A percentile compares a stretch with the other conserved stretches of the same genome.
These are phyloP conservation scores for Claviceps spartinae DNA, from an alignment of 2,329 filamentous ascomycete genomes.

Conservation along the genomic window DNA sequence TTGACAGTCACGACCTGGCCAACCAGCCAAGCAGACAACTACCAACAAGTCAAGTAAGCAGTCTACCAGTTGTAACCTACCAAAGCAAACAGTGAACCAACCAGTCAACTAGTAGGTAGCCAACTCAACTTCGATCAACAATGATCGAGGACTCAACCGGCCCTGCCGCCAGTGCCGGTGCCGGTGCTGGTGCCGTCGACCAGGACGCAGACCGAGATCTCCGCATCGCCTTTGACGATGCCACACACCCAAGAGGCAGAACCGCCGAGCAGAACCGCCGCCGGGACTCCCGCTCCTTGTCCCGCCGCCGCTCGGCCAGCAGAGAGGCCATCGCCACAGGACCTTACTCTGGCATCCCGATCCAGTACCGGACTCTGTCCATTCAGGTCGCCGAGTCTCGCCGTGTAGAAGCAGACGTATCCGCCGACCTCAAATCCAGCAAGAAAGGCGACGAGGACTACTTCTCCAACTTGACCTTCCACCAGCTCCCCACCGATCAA, in stretches of 20 bases:
- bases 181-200: slow-evolving; percentile 8
- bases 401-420: slow-evolving; percentile 12
- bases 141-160: slow-evolving; percentile 10
- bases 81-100: background rate
- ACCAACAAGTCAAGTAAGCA: no score
- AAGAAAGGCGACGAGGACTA: slow-evolving; percentile 28
- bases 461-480: slow-evolving; percentile 26
- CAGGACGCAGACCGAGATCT: slow-evolving; percentile 12
- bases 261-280: slow-evolving; percentile 4
- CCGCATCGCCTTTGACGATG: slow-evolving; percentile 14
- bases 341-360: slow-evolving; percentile 23
- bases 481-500: slow-evolving; percentile 20
- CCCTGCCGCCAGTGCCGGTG: background rate
- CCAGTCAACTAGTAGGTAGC: background rate
- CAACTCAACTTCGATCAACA: background rate
- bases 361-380: slow-evolving; percentile 27
- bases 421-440: slow-evolving; percentile 11
- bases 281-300: slow-evolving; percentile 9
- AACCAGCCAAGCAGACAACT: background rate
- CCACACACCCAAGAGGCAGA: slow-evolving; percentile 11
- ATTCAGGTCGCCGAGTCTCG: slow-evolving; percentile 26
- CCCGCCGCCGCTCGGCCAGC: slow-evolving; percentile 13
- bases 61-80: no score
- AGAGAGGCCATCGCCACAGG: slow-evolving; percentile 16
- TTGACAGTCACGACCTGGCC: background rate